A percentile compares a stretch with the other conserved stretches of the same genome.
Conservation (phyloP, 106 monocot species). For the Phalaenopsis aphrodite region DNA sequence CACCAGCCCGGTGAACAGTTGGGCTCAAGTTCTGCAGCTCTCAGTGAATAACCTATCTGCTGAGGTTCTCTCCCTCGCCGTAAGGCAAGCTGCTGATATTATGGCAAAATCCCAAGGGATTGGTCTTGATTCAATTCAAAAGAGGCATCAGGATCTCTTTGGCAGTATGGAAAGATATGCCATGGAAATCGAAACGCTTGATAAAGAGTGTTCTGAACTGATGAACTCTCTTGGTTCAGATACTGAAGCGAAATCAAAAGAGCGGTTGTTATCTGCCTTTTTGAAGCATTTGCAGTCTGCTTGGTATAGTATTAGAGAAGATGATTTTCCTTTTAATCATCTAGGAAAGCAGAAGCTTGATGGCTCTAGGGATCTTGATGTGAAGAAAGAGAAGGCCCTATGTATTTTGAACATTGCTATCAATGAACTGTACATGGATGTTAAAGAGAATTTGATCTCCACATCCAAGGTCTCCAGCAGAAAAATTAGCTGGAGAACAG, state of each 20-base stretch:
- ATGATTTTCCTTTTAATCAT: conserved; percentile 13
- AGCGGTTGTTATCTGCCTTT: conserved; percentile 48
- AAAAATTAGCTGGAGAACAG: conserved; percentile 24
- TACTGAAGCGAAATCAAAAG: conserved; percentile 63
- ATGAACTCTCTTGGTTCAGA: conserved; percentile 57
- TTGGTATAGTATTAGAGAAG: conserved; percentile 34
- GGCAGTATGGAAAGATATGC: conserved; percentile 50
- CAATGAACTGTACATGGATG: conserved; percentile 43
- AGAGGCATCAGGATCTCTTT: conserved; percentile 58
- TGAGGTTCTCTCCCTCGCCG: conserved; percentile 62
- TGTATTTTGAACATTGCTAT: conserved; percentile 34
- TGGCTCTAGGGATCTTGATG: conserved; percentile 27
- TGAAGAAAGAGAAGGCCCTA: conserved; percentile 33
- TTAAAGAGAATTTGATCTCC: conserved; percentile 38
- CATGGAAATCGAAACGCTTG: conserved; percentile 46
- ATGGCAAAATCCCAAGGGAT: conserved; percentile 54
- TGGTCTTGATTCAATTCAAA: conserved; percentile 45
- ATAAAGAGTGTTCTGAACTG: conserved; percentile 54
- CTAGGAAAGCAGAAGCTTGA: conserved; percentile 21
- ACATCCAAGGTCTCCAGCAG: conserved; percentile 24
- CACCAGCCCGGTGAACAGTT: conserved; percentile 69
- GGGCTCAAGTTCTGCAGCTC: conserved; percentile 76
- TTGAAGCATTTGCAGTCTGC: conserved; percentile 62
- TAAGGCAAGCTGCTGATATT: conserved; percentile 66
- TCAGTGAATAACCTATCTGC: conserved; percentile 64